Conservation (phyloP, 1,139 yeast genomes). For the Saccharomyces hybrid region DNA sequence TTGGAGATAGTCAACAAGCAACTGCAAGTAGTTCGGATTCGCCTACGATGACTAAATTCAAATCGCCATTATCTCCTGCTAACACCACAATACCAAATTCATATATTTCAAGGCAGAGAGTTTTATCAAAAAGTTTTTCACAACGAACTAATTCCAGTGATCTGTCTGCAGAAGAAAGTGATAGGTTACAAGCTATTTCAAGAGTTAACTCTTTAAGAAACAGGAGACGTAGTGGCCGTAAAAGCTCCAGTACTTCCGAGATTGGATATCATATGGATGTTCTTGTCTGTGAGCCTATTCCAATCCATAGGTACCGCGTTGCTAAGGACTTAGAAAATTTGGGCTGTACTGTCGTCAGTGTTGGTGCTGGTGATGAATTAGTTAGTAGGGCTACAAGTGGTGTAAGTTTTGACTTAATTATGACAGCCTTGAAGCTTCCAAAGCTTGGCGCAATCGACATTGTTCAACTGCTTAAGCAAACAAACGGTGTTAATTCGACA, state of each 20-base stretch:
- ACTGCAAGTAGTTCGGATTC: constrained; percentile 11
- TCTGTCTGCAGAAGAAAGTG: constrained; percentile 19
- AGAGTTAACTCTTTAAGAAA: constrained; percentile 24
- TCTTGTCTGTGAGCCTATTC: constrained; percentile 79
- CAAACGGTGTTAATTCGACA: constrained; percentile 63
- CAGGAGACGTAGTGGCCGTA: constrained; percentile 26
- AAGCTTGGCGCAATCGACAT: constrained; percentile 67
- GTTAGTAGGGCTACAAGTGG: constrained; percentile 76
- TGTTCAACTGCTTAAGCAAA: constrained; percentile 65
- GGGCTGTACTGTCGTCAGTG: constrained; percentile 78
- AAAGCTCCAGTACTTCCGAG: constrained; percentile 20
- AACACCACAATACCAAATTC: not conserved
- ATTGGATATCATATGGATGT: constrained; percentile 44
- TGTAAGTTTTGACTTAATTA: constrained; percentile 74
- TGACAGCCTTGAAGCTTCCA: constrained; percentile 65
- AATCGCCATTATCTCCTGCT: constrained; percentile 25
- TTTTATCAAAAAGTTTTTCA: constrained; percentile 7
- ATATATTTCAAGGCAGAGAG: constrained; percentile 6
- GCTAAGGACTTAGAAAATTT: constrained; percentile 56
- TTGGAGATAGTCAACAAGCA: not conserved
- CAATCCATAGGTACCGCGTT: constrained; percentile 66
- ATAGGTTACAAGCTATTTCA: constrained; percentile 25
- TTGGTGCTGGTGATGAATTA: constrained; percentile 74
- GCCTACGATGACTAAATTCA: constrained; percentile 18
- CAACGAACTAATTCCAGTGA: constrained; percentile 20